Evolutionary conservation across 1,284 basidiomycete genomes (phyloP).

Genomic region (Irpex sp.): DNA sequence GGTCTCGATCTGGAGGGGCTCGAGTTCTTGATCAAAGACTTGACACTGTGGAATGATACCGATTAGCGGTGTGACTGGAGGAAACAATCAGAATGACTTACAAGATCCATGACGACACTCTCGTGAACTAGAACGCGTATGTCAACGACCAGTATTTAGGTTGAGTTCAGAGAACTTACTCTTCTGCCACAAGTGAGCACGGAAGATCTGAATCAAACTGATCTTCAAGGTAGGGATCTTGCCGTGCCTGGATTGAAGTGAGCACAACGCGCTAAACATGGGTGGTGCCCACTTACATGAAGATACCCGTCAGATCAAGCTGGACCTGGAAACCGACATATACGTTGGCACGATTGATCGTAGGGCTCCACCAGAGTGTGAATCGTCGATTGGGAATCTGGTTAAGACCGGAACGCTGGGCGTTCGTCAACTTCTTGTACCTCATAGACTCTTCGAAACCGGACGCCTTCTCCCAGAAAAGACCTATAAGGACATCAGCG

Average conservation of each 20-base stretch:
- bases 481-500: conserved; percentile 36
- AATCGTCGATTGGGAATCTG: conserved; percentile 99
- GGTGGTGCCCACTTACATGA: conserved; percentile 52
- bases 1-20: conserved; percentile 97
- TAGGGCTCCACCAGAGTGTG: conserved; percentile 99
- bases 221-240: conserved; percentile 98
- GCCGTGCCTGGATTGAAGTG: conserved; percentile 67
- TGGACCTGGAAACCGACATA: conserved; percentile 99
- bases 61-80: background rate
- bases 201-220: conserved; percentile 99
- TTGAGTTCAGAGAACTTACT: conserved; percentile 43
- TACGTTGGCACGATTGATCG: conserved; percentile 97
- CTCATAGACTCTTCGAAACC: conserved; percentile 98
- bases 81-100: conserved; percentile 32
- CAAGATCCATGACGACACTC: conserved; percentile 95
- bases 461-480: conserved; percentile 96
- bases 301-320: conserved; percentile 92
- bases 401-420: conserved; percentile 92
- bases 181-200: conserved; percentile 99
- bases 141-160: background rate
- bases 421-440: conserved; percentile 94
- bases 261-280: conserved; percentile 9
- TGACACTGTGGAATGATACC: conserved; percentile 57
- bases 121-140: conserved; percentile 54
- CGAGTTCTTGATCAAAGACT: conserved; percentile 98